Conservation (phyloP, 352 stramenopile genomes). For the Phytopythium delawarense region DNA sequence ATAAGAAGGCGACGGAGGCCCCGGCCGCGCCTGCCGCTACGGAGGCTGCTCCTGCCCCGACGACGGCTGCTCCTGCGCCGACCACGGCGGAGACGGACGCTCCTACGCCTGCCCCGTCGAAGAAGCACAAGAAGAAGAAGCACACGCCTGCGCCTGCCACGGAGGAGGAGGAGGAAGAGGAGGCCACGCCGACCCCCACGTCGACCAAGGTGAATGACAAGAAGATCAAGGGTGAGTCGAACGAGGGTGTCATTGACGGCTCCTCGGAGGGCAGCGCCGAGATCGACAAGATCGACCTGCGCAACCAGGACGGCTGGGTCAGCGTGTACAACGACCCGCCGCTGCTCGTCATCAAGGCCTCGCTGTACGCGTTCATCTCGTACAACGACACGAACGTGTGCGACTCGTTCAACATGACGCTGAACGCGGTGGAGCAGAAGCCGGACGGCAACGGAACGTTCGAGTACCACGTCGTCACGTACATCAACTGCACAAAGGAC, state of each 20-base stretch:
- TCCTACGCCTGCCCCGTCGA: conserved; percentile 9
- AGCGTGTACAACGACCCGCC: conserved; percentile 80
- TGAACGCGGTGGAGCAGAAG: conserved; percentile 84
- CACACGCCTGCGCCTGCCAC: conserved; percentile 2
- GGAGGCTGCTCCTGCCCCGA: conserved; percentile 7
- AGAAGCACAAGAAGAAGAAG: conserved; percentile 24
- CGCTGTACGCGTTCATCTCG: conserved; percentile 79
- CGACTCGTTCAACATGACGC: conserved; percentile 84
- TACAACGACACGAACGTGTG: conserved; percentile 84
- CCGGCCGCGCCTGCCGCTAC: not conserved
- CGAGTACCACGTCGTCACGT: conserved; percentile 80
- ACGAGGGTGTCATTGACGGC: conserved; percentile 71
- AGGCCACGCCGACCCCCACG: not conserved
- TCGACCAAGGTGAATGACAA: conserved; percentile 42
- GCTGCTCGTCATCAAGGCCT: conserved; percentile 79
- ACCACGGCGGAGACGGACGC: conserved; percentile 7
- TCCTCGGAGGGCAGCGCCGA: conserved; percentile 75
- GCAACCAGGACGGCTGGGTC: conserved; percentile 70
- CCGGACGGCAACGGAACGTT: conserved; percentile 61
- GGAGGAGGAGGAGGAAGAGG: conserved; percentile 9
- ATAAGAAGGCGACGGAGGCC: conserved; percentile 30
- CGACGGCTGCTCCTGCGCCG: conserved; percentile 6
- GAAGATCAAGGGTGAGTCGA: conserved; percentile 69
- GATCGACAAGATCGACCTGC: conserved; percentile 82
- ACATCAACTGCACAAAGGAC: conserved; percentile 84